These are phyloP conservation scores for Delitschia confertaspora DNA, from an alignment of 495 filamentous ascomycete species.

Conservation along the genomic window DNA sequence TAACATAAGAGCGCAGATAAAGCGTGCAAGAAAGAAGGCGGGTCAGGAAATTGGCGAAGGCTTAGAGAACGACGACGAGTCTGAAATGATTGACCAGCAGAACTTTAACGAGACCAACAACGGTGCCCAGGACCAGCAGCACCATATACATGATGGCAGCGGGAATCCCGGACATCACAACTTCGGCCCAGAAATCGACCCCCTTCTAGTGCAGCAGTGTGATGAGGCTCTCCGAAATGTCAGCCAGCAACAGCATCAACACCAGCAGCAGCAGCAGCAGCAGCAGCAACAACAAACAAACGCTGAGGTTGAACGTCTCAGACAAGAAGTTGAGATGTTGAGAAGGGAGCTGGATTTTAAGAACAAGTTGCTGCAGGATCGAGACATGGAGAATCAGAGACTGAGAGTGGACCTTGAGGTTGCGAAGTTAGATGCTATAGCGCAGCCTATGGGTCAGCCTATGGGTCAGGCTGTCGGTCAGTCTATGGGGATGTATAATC, in stretches of 20 bases:
- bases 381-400: conserved; percentile 14
- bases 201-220: conserved; percentile 20
- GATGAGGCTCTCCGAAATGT: conserved; percentile 17
- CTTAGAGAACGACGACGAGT: conserved; percentile 7
- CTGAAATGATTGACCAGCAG: not conserved
- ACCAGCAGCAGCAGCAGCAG: not conserved
- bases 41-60: conserved; percentile 21
- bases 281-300: too few relatives aligned
- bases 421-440: not conserved
- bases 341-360: conserved; percentile 5
- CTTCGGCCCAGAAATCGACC: conserved; percentile 17
- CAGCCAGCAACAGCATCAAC: conserved; percentile 1
- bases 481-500: too few relatives aligned
- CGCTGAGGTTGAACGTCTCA: conserved; percentile 12
- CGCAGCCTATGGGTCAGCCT: too few relatives aligned
- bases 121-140: not conserved
- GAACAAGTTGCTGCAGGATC: conserved; percentile 13
- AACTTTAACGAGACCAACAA: not conserved
- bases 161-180: not conserved
- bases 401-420: conserved; percentile 12
- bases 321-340: conserved; percentile 13
- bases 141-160: not conserved
- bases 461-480: too few relatives aligned
- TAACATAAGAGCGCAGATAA: conserved; percentile 28
- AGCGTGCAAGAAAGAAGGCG: conserved; percentile 21